These are phyloP conservation scores for Vanrija sp. DNA, from an alignment of 1,284 basidiomycete genomes.

Conservation along the genomic window DNA sequence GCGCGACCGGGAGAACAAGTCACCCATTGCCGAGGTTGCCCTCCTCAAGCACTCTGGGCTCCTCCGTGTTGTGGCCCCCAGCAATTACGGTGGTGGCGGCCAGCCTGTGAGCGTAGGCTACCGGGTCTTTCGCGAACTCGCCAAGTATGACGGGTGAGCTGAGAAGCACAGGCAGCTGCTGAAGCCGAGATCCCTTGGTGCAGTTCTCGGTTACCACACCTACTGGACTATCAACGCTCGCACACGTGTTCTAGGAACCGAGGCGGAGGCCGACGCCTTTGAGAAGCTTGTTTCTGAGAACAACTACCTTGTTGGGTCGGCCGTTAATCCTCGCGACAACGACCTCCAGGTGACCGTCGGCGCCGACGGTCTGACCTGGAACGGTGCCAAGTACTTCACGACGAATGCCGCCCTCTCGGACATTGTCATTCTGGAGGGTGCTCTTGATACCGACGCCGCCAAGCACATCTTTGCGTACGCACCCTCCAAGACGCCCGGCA, in stretches of 20 bases:
- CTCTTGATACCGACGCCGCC: conserved; percentile 8
- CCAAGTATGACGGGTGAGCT: conserved; percentile 5
- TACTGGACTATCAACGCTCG: conserved; percentile 4
- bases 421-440: conserved; percentile 42
- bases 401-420: conserved; percentile 44
- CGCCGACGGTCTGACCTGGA: conserved; percentile 30
- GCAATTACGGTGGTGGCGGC: conserved; percentile 5
- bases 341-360: conserved; percentile 33
- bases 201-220: conserved; percentile 9
- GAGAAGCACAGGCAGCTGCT: background rate
- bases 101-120: conserved; percentile 4
- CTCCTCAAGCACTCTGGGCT: conserved; percentile 11
- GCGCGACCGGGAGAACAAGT: conserved; percentile 7
- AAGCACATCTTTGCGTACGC: conserved; percentile 40
- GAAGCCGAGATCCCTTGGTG: conserved; percentile 1
- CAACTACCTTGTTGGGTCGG: conserved; percentile 35
- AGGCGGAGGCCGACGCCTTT: background rate
- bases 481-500: conserved; percentile 31
- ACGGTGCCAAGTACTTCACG: conserved; percentile 43
- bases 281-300: conserved; percentile 3
- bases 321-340: conserved; percentile 44
- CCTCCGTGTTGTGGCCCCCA: conserved; percentile 3
- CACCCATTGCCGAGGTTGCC: conserved; percentile 8
- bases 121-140: conserved; percentile 5
- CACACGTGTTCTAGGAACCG: conserved; percentile 1